A percentile compares a stretch with the other conserved stretches of the same genome.
phyloP scores from a whole-genome alignment of 73 alveolate genomes.

The Uronychia setigera region DNA sequence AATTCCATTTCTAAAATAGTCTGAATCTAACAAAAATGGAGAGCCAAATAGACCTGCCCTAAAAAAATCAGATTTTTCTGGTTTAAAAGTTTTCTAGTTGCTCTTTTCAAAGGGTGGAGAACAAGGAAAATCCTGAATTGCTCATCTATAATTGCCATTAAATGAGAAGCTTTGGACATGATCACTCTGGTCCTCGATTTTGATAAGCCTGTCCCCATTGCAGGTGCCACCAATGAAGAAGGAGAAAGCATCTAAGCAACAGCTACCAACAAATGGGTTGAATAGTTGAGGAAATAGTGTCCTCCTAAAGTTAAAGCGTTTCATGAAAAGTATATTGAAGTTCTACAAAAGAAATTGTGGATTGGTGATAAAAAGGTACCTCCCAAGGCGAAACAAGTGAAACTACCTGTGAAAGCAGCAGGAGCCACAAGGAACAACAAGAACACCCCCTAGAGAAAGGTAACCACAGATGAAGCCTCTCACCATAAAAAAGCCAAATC shows the following conservation, averaged over 20 bases:
- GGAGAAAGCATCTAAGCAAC: not conserved
- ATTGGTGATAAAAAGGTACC: not conserved
- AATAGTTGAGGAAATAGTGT: not conserved
- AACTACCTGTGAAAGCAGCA: no score
- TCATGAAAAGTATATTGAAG: not conserved
- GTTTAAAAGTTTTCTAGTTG: not conserved
- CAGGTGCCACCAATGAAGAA: not conserved
- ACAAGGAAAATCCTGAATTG: not conserved
- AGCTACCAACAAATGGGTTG: not conserved
- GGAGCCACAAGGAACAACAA: no score
- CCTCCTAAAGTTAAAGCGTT: not conserved
- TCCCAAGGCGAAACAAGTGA: not conserved
- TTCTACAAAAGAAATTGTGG: not conserved
- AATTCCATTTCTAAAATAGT: not conserved
- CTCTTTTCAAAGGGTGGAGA: constrained; percentile 11
- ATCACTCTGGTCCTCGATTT: not conserved
- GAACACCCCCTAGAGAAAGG: no score
- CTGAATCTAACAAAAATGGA: not conserved
- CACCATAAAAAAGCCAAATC: no score
- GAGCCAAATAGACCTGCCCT: constrained; percentile 1
- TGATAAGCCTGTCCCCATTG: not conserved
- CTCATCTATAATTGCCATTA: not conserved
- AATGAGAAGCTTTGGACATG: constrained; percentile 5
- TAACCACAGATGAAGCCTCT: no score
- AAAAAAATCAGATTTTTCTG: not conserved